phyloP scores from a whole-genome alignment of 2,329 filamentous ascomycete species.

The Colletotrichum orbiculare region DNA sequence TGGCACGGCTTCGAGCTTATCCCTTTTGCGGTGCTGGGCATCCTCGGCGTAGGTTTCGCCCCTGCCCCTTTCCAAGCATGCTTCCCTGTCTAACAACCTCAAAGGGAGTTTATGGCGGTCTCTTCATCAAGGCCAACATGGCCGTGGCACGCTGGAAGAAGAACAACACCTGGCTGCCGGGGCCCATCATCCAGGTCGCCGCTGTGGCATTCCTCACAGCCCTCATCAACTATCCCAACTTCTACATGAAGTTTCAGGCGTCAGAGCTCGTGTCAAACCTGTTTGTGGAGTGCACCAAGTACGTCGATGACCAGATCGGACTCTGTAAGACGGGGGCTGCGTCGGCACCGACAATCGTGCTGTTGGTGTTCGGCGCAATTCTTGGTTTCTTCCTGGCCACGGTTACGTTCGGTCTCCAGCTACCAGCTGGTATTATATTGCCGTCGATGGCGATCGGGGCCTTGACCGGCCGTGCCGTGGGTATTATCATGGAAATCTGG shows the following conservation, averaged over 20 bases:
- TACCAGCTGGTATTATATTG: slow-evolving; percentile 94
- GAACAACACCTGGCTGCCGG: slow-evolving; percentile 70
- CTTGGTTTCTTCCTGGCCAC: slow-evolving; percentile 87
- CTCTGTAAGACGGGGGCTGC: slow-evolving; percentile 90
- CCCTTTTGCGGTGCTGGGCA: slow-evolving; percentile 86
- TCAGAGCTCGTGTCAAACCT: slow-evolving; percentile 92
- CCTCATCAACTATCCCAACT: slow-evolving; percentile 92
- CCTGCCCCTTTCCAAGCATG: not conserved
- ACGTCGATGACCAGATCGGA: slow-evolving; percentile 86
- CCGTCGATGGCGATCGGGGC: slow-evolving; percentile 97
- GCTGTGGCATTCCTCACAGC: slow-evolving; percentile 85
- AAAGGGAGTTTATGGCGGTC: slow-evolving; percentile 87
- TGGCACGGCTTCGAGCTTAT: slow-evolving; percentile 97
- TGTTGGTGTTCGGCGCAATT: slow-evolving; percentile 83
- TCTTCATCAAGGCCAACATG: slow-evolving; percentile 97
- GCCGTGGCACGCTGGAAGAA: slow-evolving; percentile 84
- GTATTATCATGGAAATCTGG: slow-evolving; percentile 90
- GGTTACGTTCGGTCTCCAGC: slow-evolving; percentile 92
- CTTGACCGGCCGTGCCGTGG: slow-evolving; percentile 87
- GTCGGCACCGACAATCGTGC: slow-evolving; percentile 82
- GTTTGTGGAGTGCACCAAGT: slow-evolving; percentile 88
- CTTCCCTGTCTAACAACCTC: slow-evolving; percentile 31
- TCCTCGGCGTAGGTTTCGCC: slow-evolving; percentile 71
- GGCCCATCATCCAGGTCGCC: slow-evolving; percentile 82
- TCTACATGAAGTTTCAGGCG: slow-evolving; percentile 93